These are phyloP conservation scores for Arabidopsis suecica DNA, from an alignment of 345 rosid species.

Conservation along the genomic window DNA sequence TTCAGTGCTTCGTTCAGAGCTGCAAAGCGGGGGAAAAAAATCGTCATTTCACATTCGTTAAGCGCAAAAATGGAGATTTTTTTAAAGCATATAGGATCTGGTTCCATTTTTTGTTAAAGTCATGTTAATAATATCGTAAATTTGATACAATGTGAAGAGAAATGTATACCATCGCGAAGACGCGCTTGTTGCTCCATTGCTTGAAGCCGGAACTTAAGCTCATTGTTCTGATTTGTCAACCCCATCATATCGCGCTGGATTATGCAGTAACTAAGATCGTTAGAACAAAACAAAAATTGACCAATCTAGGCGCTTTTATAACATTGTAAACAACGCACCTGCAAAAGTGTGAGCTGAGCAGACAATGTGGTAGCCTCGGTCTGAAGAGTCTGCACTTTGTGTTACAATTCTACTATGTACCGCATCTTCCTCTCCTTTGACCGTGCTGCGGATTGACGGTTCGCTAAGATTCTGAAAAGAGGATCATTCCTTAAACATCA, in stretches of 20 bases:
- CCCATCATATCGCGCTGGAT: slow-evolving; percentile 90
- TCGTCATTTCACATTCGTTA: neutral
- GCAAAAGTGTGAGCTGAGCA: slow-evolving; percentile 90
- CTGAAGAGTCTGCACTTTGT: slow-evolving; percentile 96
- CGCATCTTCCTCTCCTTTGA: slow-evolving; percentile 97
- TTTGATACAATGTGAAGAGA: neutral
- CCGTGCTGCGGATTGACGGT: slow-evolving; percentile 96
- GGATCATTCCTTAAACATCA: slow-evolving; percentile 3
- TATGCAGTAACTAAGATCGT: slow-evolving; percentile 18
- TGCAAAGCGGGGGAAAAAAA: slow-evolving; percentile 20
- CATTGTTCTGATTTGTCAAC: slow-evolving; percentile 90
- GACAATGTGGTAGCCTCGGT: slow-evolving; percentile 96
- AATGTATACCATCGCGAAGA: slow-evolving; percentile 77
- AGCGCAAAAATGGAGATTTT: neutral
- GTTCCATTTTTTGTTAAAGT: neutral
- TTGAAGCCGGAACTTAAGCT: slow-evolving; percentile 92
- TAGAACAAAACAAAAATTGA: slow-evolving; percentile 7
- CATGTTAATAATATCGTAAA: neutral
- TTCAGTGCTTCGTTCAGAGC: slow-evolving; percentile 63
- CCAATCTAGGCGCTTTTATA: slow-evolving; percentile 3
- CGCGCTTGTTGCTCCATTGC: slow-evolving; percentile 98
- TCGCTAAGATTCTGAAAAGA: slow-evolving; percentile 73
- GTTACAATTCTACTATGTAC: slow-evolving; percentile 89
- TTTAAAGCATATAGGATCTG: neutral
- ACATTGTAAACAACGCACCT: slow-evolving; percentile 51